These are phyloP conservation scores for Candida ficus DNA, from an alignment of 805 yeast genomes.

Conservation along the genomic window DNA sequence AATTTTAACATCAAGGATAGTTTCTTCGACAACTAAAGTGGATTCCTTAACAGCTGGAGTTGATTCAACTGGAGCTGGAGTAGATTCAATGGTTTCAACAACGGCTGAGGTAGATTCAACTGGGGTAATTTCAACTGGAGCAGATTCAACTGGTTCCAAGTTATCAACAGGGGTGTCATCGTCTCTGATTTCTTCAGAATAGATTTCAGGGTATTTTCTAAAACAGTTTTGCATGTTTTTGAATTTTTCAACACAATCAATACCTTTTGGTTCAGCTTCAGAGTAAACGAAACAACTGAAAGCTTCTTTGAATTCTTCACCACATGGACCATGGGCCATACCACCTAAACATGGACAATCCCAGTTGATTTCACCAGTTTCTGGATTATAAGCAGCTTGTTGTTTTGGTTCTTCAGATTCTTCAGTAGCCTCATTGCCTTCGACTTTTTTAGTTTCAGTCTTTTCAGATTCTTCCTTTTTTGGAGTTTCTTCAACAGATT, in stretches of 20 bases:
- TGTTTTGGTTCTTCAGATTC: slow-evolving; percentile 16
- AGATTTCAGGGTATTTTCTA: slow-evolving; percentile 86
- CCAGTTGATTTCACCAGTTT: slow-evolving; percentile 99
- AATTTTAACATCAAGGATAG: background rate
- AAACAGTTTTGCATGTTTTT: slow-evolving; percentile 91
- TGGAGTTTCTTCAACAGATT: background rate
- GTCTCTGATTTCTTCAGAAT: slow-evolving; percentile 85
- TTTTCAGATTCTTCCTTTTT: background rate
- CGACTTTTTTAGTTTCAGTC: background rate
- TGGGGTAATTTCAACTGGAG: slow-evolving; percentile 7
- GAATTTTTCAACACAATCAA: slow-evolving; percentile 89
- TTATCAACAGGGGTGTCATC: slow-evolving; percentile 48
- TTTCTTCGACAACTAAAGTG: background rate
- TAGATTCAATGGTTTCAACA: slow-evolving; percentile 10
- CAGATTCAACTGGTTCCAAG: slow-evolving; percentile 12
- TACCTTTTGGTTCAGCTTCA: slow-evolving; percentile 92
- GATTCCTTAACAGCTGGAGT: slow-evolving; percentile 2
- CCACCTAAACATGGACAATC: slow-evolving; percentile 99
- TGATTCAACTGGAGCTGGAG: slow-evolving; percentile 6
- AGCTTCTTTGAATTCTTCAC: slow-evolving; percentile 90
- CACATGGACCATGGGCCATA: slow-evolving; percentile 98
- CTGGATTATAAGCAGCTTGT: slow-evolving; percentile 85
- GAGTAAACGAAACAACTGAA: slow-evolving; percentile 94
- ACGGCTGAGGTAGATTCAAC: slow-evolving; percentile 6
- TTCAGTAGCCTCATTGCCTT: background rate